phyloP scores from a whole-genome alignment of 805 yeast species.

The Spathaspora arborariae region DNA sequence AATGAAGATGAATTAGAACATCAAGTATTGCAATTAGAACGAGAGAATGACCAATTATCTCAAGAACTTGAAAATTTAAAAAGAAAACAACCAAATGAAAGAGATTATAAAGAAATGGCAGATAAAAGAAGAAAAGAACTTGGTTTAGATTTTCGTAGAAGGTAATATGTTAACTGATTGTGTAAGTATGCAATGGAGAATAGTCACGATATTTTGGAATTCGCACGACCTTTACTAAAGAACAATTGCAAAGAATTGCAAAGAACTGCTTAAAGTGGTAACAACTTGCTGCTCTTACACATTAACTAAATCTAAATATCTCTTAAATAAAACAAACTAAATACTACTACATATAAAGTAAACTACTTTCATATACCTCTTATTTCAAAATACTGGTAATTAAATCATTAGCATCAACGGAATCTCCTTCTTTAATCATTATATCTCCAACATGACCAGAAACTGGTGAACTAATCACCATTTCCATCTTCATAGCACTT shows the following conservation, averaged over 20 bases:
- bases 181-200: too few species aligned
- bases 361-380: neutral
- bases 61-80: constrained; percentile 15
- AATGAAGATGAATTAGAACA: constrained; percentile 21
- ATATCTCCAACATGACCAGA: constrained; percentile 81
- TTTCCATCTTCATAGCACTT: constrained; percentile 99
- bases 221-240: too few species aligned
- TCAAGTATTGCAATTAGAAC: constrained; percentile 21
- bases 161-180: neutral
- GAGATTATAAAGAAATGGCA: constrained; percentile 7
- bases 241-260: too few species aligned
- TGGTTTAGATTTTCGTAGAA: constrained; percentile 14
- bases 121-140: constrained; percentile 19
- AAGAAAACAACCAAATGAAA: neutral
- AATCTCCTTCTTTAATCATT: constrained; percentile 82
- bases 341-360: constrained; percentile 1
- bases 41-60: constrained; percentile 22
- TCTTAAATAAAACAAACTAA: neutral
- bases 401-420: constrained; percentile 92
- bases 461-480: constrained; percentile 92
- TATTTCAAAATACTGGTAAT: constrained; percentile 40
- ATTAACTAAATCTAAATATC: too few species aligned
- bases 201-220: too few species aligned
- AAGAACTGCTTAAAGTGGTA: too few species aligned
- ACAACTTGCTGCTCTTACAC: too few species aligned